phyloP scores from a whole-genome alignment of 345 rosid species.

The Brassica napus region Da-Ae NC_063436.1:12961501-12962000 shows the following conservation, averaged over 20 bases:
- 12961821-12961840: neutral
- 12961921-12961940: conserved; percentile 4
- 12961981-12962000: conserved; percentile 2
- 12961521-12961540: neutral
- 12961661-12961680: conserved; percentile 49
- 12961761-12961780: neutral
- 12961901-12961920: conserved; percentile 13
- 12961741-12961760: conserved; percentile 24
- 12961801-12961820: neutral
- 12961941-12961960: conserved; percentile 20
- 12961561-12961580: conserved; percentile 51
- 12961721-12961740: conserved; percentile 37
- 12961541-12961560: neutral
- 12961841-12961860: neutral
- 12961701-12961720: conserved; percentile 49
- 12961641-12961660: conserved; percentile 53
- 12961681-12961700: conserved; percentile 42
- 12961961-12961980: conserved; percentile 22
- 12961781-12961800: neutral
- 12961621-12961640: conserved; percentile 48
- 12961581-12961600: conserved; percentile 44
- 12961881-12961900: neutral
- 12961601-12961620: conserved; percentile 49
- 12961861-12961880: neutral
- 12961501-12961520: neutral